Base-by-base conservation (phyloP, 176 grass and related monocot species). In the Secale cereale region DNA sequence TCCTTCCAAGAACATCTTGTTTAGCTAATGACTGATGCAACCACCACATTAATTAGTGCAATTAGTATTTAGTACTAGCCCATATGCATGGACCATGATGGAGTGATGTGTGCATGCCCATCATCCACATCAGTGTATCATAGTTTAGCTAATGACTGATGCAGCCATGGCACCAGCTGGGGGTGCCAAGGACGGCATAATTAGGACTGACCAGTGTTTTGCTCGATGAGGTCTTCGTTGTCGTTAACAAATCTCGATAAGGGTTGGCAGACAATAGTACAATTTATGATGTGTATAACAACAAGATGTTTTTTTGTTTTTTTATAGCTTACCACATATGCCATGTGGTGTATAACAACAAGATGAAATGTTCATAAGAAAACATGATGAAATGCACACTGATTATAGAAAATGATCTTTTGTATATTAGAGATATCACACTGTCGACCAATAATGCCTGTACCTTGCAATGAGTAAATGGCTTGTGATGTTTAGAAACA, bases 41-140 rank as follows among this genome's bases (percentile, higher is more conserved):
- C 73, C 17, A 22, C 27, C 27, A 5, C 43, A 52, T 74, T 40
- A 71, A 45, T 71, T 48, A 74, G 41, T 50, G 41, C 15, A 75
- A 31, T 70, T 39, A 70, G 27, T 17, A 50, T 30, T 48, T 45
- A 27, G 39, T 45, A 74, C 8, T 39, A 48, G 2, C 29, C 61
- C 15, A 36, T 39, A 25, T 57, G 52, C 52, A 48, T 50, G 62
- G 25, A 82, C 41, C 82, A 62, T 82, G 9, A 59, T 85, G 78
- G 32, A 78, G n/a, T 4, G 52, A 14, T 57, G 52, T 57, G 52
- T 57, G 52, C 52, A 57, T 3, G 52, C 52, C 19, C 52, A 57
- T 57, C 52, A 57, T 57, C 52, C 19, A 2, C 52, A 57, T 57
- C 20, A 57, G 54, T 57, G 54, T 20, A 22, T 1, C 20, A 57